Conservation (phyloP, 495 filamentous ascomycete species). For the Lophiotrema nucula region DNA sequence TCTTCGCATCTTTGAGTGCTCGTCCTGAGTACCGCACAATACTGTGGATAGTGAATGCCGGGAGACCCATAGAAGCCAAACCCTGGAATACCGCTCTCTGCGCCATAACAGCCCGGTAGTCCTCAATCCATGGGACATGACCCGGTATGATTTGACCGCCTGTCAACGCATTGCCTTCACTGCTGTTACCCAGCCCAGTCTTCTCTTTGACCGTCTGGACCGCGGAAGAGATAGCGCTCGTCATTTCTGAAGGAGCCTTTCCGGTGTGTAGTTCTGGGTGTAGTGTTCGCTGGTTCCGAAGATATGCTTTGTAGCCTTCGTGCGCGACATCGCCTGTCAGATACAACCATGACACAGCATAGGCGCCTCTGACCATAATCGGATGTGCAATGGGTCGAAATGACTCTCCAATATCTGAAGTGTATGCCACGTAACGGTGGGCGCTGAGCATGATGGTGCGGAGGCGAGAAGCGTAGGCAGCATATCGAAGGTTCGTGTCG, state of each 20-base stretch:
- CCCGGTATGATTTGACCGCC: conserved; percentile 43
- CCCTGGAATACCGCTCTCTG: conserved; percentile 88
- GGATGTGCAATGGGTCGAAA: conserved; percentile 93
- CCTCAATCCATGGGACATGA: conserved; percentile 75
- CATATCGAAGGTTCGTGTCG: conserved; percentile 82
- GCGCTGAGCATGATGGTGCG: conserved; percentile 87
- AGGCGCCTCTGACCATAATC: conserved; percentile 73
- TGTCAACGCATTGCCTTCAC: conserved; percentile 5
- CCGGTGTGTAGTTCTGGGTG: conserved; percentile 48
- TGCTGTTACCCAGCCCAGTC: conserved; percentile 9
- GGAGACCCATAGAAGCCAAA: conserved; percentile 87
- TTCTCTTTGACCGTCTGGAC: conserved; percentile 2
- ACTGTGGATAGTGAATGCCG: conserved; percentile 92
- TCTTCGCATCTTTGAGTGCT: conserved; percentile 79
- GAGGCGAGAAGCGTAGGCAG: conserved; percentile 82
- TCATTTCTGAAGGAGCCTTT: conserved; percentile 5
- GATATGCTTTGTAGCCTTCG: conserved; percentile 94
- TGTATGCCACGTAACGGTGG: conserved; percentile 97
- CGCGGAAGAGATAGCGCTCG: background rate
- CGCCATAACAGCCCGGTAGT: conserved; percentile 87
- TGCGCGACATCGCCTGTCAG: conserved; percentile 85
- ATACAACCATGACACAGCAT: conserved; percentile 91
- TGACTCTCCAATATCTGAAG: conserved; percentile 93
- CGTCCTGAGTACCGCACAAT: conserved; percentile 82
- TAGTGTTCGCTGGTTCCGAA: conserved; percentile 66